Evolutionary conservation across 2,329 filamentous ascomycete species (phyloP), one percentile per base, ranked within the genome.

Genomic region (Phaeosphaeriaceae sp.): DNA sequence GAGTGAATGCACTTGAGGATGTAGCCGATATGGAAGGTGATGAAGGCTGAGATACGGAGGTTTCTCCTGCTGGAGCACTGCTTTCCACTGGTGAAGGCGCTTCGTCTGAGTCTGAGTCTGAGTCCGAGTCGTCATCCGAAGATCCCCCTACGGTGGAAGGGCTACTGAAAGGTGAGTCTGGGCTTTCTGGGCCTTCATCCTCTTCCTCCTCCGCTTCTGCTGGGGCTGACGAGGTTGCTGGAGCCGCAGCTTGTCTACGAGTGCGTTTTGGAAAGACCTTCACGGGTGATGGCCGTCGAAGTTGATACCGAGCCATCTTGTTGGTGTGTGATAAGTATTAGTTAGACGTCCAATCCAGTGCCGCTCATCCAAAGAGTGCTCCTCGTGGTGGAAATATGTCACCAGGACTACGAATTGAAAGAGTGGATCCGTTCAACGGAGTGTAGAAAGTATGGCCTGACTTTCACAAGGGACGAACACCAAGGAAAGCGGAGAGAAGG

Each of bases 341-440:
- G 30, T 37, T 28, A 38, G 51, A 43, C 32, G 23, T 26, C 6
- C 23, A 7, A 11, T 26, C 23, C 23, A 26, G 4, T 7, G 7
- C 7, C 11, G 11, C 7, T 26, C 23, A 26, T 18, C 16, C 5
- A 37, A 20, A 8, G 35, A 6, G 16, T 12, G 12, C 7, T 37
- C 15, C 16, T 18, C 17, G 9, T 39, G 16, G 9, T 21, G 41
- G 53, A 49, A 42, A 50, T 52, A 48, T 45, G 67, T 67, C 66
- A 23, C 63, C 63, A 63, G 65, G 67, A 70, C 63, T 43, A 58
- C 26, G 47, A 63, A 63, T 48, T 20, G 42, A 61, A 66, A 50
- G 28, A 56, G 51, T 52, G 45, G 47, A 61, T 58, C 65, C 67
- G 66, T 43, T 71, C 67, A 68, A 70, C 66, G 64, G 68, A 64